Base-by-base conservation (phyloP, 768 basidiomycete species). In the Exidia glandulosa region DNA sequence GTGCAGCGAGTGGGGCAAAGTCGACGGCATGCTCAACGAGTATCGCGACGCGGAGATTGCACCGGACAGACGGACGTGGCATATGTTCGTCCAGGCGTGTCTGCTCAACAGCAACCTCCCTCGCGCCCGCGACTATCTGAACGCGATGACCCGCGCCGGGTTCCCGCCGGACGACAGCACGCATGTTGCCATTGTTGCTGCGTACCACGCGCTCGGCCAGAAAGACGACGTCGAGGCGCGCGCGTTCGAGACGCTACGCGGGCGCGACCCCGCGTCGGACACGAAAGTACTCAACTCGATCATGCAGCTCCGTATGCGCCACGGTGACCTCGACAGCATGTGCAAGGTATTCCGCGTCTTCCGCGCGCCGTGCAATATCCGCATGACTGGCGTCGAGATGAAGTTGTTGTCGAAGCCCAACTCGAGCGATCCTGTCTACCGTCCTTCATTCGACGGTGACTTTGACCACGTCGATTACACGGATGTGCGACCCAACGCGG, bases 221-320 rank as follows among this genome's bases (percentile, higher is more conserved):
- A 83, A 88, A 66, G 64, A 66, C 9, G 71, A 79, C 59, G 79
- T 90, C 29, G 77, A 83, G 64, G 68, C 72, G 45, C 76, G 74
- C 57, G 81, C 82, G 1, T 65, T 87, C 61, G 72, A 75, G 32
- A 73, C 73, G 30, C 66, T 90, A 45, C 71, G 65, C 36, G 66
- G 71, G 27, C 68, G 84, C 61, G 72, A 74, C 61, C 65, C 64
- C 14, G 69, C 63, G 2, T 70, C 72, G 1, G 77, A 80, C 41
- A 80, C 82, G n/a, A 69, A 71, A 31, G 76, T 83, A n/a, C 67
- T 90, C 68, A 91, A 91, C 76, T 78, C 77, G 61, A 72, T 90
- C n/a, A 75, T 89, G 48, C 81, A 81, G 62, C 76, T 84, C 41
- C 76, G 79, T 50, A 67, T 91, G 50, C 50, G 50, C 27, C 50